Percentiles rank a stretch among this genome's conserved stretches.
phyloP scores from a whole-genome alignment of 2,329 filamentous ascomycete species.

The Emmonsia crescens region DNA sequence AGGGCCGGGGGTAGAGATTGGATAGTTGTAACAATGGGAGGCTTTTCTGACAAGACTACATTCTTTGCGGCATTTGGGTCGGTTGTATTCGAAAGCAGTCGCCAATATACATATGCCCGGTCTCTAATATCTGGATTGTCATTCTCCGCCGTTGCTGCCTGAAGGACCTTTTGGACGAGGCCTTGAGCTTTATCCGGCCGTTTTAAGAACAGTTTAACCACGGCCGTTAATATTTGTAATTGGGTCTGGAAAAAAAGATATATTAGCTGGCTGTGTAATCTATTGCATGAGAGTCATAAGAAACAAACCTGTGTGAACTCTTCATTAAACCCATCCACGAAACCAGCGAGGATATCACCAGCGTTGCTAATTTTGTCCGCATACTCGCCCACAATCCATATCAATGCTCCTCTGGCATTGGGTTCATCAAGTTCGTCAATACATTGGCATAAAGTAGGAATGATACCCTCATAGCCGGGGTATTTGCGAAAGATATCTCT shows the following conservation, averaged over 20 bases:
- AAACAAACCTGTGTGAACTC: constrained; percentile 77
- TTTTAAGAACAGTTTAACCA: constrained; percentile 95
- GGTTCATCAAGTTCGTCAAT: constrained; percentile 96
- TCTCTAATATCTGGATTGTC: constrained; percentile 97
- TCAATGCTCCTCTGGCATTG: constrained; percentile 76
- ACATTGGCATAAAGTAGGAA: constrained; percentile 88
- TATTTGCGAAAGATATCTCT: constrained; percentile 98
- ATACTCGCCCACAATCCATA: constrained; percentile 99
- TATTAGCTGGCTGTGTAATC: constrained; percentile 14
- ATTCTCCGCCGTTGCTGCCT: constrained; percentile 83
- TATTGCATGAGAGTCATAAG: constrained; percentile 9
- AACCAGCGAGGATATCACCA: constrained; percentile 82
- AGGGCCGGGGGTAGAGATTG: constrained; percentile 72
- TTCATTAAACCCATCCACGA: constrained; percentile 89
- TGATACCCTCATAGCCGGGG: constrained; percentile 94
- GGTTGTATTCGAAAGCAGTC: constrained; percentile 66
- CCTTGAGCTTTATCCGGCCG: constrained; percentile 86
- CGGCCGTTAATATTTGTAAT: constrained; percentile 90
- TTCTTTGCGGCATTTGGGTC: constrained; percentile 86
- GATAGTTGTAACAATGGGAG: constrained; percentile 88
- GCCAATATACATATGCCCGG: constrained; percentile 97
- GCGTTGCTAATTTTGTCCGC: constrained; percentile 98
- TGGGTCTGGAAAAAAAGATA: constrained; percentile 55
- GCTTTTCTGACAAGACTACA: constrained; percentile 87
- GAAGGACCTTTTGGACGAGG: constrained; percentile 87